phyloP scores from a whole-genome alignment of 805 yeast genomes.

The Cyberlindnera subsufficiens region DNA sequence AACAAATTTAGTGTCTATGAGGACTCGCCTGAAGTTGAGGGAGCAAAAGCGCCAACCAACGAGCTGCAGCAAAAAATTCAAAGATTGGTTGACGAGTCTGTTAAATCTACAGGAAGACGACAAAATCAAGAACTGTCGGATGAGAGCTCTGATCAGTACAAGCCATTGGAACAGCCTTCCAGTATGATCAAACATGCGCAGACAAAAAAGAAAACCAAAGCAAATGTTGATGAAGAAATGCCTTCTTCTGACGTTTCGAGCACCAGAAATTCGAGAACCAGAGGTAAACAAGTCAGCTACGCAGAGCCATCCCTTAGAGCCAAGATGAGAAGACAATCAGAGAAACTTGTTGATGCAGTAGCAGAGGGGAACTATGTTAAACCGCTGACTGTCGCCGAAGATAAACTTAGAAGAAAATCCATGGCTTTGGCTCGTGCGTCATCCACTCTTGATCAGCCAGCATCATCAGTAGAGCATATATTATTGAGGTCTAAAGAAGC shows the following conservation, averaged over 20 bases:
- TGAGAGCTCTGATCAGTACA: constrained; percentile 18
- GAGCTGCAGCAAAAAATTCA: constrained; percentile 11
- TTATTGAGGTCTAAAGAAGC: too few species aligned
- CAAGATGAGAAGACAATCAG: constrained; percentile 65
- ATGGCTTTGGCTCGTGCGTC: too few species aligned
- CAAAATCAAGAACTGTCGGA: constrained; percentile 3
- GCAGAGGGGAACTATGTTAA: constrained; percentile 13
- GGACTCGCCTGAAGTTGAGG: constrained; percentile 14
- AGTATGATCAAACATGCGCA: constrained; percentile 24
- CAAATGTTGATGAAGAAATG: constrained; percentile 33
- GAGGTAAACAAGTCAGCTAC: constrained; percentile 57
- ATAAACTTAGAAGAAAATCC: too few species aligned
- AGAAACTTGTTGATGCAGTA: constrained; percentile 56
- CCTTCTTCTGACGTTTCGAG: constrained; percentile 23
- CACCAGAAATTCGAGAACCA: constrained; percentile 39
- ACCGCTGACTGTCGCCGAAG: neutral
- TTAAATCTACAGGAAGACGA: constrained; percentile 4
- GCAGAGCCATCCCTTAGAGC: constrained; percentile 60
- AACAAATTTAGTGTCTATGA: constrained; percentile 17
- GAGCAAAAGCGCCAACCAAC: neutral
- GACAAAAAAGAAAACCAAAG: constrained; percentile 25
- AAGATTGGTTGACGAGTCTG: constrained; percentile 15
- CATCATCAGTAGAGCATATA: too few species aligned
- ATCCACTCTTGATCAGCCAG: too few species aligned
- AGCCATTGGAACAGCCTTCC: constrained; percentile 17